Conservation (phyloP, 2,329 filamentous ascomycete genomes). For the Botrytis paeoniae region DNA sequence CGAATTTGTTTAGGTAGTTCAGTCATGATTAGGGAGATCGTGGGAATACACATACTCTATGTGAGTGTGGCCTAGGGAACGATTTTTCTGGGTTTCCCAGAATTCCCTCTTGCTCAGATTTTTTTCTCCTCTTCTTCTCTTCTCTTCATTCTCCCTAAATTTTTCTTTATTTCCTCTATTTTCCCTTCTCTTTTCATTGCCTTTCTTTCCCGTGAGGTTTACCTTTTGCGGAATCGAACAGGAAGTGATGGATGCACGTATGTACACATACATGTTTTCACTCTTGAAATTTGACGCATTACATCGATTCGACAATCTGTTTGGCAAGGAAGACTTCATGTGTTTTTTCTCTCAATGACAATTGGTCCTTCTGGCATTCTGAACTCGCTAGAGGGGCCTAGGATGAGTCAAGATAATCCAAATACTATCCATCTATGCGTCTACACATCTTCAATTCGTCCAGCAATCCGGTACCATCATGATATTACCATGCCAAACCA, state of each 20-base stretch:
- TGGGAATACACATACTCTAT: neutral
- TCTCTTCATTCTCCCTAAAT: neutral
- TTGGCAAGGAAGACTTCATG: neutral
- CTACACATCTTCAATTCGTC: neutral
- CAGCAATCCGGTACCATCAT: neutral
- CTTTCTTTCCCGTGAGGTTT: neutral
- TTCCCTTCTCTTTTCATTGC: neutral
- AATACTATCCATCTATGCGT: neutral
- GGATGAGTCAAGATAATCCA: neutral
- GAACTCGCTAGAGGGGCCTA: neutral
- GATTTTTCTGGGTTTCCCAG: neutral
- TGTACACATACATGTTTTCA: neutral
- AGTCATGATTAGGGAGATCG: neutral
- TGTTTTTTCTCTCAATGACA: fast-evolving
- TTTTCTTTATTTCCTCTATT: neutral
- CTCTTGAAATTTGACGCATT: neutral
- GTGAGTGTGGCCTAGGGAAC: neutral
- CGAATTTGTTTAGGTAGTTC: neutral
- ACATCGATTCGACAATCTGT: neutral
- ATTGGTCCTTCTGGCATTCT: neutral
- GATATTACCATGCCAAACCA: neutral
- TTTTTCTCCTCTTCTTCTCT: neutral
- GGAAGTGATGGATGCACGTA: neutral
- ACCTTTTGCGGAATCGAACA: neutral
- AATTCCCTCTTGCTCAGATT: neutral